Base-by-base conservation (phyloP, 257 asterid genomes). In the Solanum neorickii region DNA sequence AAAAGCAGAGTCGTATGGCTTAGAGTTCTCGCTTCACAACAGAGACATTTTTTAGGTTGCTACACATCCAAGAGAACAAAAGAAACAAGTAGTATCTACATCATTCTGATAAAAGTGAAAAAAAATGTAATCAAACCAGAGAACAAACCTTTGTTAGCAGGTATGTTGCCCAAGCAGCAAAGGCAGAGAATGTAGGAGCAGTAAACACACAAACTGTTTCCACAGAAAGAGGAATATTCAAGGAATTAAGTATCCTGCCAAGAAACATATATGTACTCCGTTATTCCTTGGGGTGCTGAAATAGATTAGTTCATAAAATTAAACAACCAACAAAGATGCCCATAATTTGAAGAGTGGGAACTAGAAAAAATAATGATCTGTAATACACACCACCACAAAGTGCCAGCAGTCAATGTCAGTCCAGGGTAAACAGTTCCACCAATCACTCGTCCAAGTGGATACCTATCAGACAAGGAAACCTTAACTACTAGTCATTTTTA, bases 401-500 rank as follows among this genome's bases (percentile, higher is more conserved):
- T 90, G 87, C 99, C 99, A 39, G 99, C 99, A 83, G 99, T 97
- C 93, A 97, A 87, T 13, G 98, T 97, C 86, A 97, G 95, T 75
- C 99, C 99, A 44, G 99, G 99, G 92, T 96, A 97, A 88, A 97
- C 98, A 84, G 99, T 97, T 89, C 99, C 99, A 44, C 99, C 99
- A 88, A 97, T 94, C 89, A 97, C 99, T 77, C 99, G 97, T 86
- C 99, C 99, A 83, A 97, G 99, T 33, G 99, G 99, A 91, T 97
- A 97, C 99, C 99, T 97, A 82, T 86, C 72, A 52, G 86, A 87
- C 29, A 83, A 87, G 73, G 52, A 82, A 83, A 87, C 83, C 69
- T 82, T 80, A 49, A 47, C 29, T 80, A 29, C 69, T 44, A 16
- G 85, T 82, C 44, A 82, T 82, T 49, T 82, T 49, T 12, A 46